A percentile compares a stretch with the other conserved stretches of the same genome.
Evolutionary conservation across 805 yeast species (phyloP).

Genomic region (Candida pseudoglaebosa): DNA sequence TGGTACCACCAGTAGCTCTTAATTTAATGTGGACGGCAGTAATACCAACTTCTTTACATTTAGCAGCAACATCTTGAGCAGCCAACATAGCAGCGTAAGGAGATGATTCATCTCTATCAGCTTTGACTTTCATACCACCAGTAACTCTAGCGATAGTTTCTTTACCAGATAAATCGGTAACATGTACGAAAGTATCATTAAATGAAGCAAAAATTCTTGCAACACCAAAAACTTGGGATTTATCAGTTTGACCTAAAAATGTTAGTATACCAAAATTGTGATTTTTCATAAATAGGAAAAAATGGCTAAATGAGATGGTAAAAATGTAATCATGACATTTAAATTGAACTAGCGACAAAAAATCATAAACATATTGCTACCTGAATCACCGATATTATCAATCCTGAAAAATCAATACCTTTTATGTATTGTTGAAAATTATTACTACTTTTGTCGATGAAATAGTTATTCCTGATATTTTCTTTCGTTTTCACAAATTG

Average conservation of each 20-base stretch:
- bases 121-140: conserved; percentile 99
- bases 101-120: conserved; percentile 99
- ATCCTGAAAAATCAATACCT: no score
- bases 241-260: conserved; percentile 47
- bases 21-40: conserved; percentile 99
- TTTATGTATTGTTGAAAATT: no score
- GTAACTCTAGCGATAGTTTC: conserved; percentile 99
- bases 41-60: conserved; percentile 99
- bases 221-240: conserved; percentile 99
- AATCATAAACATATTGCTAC: no score
- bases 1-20: conserved; percentile 99
- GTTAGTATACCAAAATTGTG: conserved; percentile 16
- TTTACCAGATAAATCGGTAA: conserved; percentile 98
- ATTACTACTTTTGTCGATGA: no score
- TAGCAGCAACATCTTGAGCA: conserved; percentile 98
- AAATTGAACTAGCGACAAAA: no score
- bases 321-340: not conserved
- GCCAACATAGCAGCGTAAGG: conserved; percentile 99
- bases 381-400: no score
- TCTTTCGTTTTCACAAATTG: no score
- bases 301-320: no score
- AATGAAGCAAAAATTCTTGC: conserved; percentile 99
- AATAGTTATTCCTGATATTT: no score
- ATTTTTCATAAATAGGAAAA: no score
- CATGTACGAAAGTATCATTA: conserved; percentile 99